Evolutionary conservation across 2,329 filamentous ascomycete species (phyloP), one percentile per base, ranked within the genome.

Genomic region (Zymoseptoria passerinii): DNA sequence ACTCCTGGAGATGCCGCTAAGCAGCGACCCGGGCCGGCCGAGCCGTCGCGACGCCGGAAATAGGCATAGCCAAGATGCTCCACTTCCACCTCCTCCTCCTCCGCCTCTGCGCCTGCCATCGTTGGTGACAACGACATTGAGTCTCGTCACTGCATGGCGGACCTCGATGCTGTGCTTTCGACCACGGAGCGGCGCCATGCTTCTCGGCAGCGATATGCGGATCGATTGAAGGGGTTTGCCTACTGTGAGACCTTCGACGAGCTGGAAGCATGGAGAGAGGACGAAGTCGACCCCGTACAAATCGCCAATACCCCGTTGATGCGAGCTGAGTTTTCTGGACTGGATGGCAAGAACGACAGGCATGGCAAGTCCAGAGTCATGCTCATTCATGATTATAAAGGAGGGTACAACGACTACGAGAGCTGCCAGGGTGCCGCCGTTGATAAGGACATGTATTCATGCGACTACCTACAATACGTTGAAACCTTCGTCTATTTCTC

Each of bases 401-500:
- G 77, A 4, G 76, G 75, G 52, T 78, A 78, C 61, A 76, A 77
- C 52, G 70, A 72, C 10, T 76, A 77, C 28, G 77, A 78, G 61
- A 67, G 68, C 29, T 65, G 66, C 9, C 72, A 74, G 44, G 69
- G 66, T 10, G 53, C 59, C 48, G 67, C 67, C 4, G 59, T 74
- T 1, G 60, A 67, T 1, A 58, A 67, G 4, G 68, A 73, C 40
- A 64, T 61, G 16, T 78, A 79, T 61, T 68, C 70, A 2, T 75
- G 75, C 66, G 71, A 77, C 61, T 74, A 78, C 57, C 70, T 78
- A 44, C 74, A 78, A 62, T 73, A 70, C 57, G 69, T 78, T 16
- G 72, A 76, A 48, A 69, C 67, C 1, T 78, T 79, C 60, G 67
- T 77, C n/a, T 79, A 79, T 63, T 78, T 79, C 58, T 77, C 76